A percentile compares a stretch with the other conserved stretches of the same genome.
Evolutionary conservation across 1,284 basidiomycete genomes (phyloP).

Genomic region (Fomitiporia mediterranea): DNA sequence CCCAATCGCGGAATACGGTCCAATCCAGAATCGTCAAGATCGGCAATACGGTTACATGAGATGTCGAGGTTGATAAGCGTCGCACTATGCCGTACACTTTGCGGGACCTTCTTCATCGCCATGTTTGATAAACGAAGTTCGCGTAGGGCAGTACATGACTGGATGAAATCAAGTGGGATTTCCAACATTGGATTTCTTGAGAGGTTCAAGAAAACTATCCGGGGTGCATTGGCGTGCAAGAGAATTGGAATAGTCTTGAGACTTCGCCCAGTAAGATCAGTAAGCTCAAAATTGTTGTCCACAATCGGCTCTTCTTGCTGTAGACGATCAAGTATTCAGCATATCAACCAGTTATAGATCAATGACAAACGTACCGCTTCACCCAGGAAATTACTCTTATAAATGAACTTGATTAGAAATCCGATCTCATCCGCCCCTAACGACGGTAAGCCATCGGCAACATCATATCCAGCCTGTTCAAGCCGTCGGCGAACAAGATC

Average conservation of each 20-base stretch:
- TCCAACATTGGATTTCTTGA: conserved; percentile 96
- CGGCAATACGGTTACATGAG: conserved; percentile 89
- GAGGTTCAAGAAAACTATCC: conserved; percentile 84
- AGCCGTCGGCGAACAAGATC: conserved; percentile 82
- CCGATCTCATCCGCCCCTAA: conserved; percentile 81
- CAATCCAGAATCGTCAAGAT: conserved; percentile 83
- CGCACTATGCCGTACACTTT: conserved; percentile 72
- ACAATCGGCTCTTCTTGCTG: conserved; percentile 66
- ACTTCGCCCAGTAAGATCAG: conserved; percentile 82
- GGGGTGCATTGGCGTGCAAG: conserved; percentile 83
- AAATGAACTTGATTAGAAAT: conserved; percentile 88
- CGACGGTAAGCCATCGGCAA: conserved; percentile 75
- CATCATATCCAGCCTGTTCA: conserved; percentile 88
- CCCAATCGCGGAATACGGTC: conserved; percentile 73
- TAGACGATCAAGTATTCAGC: conserved; percentile 14
- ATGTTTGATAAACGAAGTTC: conserved; percentile 90
- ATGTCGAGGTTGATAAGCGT: conserved; percentile 85
- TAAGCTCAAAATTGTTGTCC: conserved; percentile 74
- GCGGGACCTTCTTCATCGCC: conserved; percentile 92
- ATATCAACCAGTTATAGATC: neutral
- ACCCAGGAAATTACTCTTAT: conserved; percentile 62
- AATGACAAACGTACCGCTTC: conserved; percentile 51
- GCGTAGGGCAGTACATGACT: conserved; percentile 79
- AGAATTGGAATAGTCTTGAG: conserved; percentile 89
- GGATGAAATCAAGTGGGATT: conserved; percentile 94